A percentile compares a stretch with the other conserved stretches of the same genome.
Conservation (phyloP, 495 filamentous ascomycete species). For the Aspergillus funiculosus region DNA sequence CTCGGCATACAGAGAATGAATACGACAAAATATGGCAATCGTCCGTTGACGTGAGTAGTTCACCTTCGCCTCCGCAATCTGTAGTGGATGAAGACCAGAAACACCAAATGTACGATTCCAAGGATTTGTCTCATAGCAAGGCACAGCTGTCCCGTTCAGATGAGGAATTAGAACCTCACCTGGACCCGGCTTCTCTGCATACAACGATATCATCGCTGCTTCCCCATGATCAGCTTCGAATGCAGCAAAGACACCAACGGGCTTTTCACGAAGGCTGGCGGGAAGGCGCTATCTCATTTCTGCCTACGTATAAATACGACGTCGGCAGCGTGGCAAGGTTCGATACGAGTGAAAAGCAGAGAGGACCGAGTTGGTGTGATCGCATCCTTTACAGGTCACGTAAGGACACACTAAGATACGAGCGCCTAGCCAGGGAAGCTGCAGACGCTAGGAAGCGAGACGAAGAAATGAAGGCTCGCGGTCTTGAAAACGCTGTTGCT, state of each 20-base stretch:
- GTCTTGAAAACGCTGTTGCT: slow-evolving; percentile 64
- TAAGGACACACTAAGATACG: slow-evolving; percentile 62
- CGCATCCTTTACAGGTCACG: slow-evolving; percentile 83
- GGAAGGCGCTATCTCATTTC: slow-evolving; percentile 81
- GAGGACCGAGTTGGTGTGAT: slow-evolving; percentile 96
- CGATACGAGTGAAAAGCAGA: slow-evolving; percentile 88
- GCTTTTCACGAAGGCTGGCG: slow-evolving; percentile 87
- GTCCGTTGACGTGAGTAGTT: slow-evolving; percentile 25
- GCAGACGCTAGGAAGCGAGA: slow-evolving; percentile 65
- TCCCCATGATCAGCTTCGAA: slow-evolving; percentile 80
- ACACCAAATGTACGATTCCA: slow-evolving; percentile 4
- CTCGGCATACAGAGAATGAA: slow-evolving; percentile 72
- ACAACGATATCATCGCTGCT: slow-evolving; percentile 81
- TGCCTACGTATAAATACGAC: slow-evolving; percentile 96
- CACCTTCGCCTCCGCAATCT: slow-evolving; percentile 7
- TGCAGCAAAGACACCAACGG: slow-evolving; percentile 65
- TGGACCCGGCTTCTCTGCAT: slow-evolving; percentile 64
- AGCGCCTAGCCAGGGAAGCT: slow-evolving; percentile 58
- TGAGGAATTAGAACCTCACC: slow-evolving; percentile 38
- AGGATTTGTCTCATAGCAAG: slow-evolving; percentile 4
- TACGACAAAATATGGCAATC: slow-evolving; percentile 49
- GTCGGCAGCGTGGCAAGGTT: slow-evolving; percentile 88
- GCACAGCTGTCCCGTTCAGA: slow-evolving; percentile 24
- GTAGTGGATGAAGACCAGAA: slow-evolving; percentile 11
- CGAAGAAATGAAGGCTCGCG: slow-evolving; percentile 75